phyloP scores from a whole-genome alignment of 73 alveolate genomes.

The Tetrahymena elliotti region DNA sequence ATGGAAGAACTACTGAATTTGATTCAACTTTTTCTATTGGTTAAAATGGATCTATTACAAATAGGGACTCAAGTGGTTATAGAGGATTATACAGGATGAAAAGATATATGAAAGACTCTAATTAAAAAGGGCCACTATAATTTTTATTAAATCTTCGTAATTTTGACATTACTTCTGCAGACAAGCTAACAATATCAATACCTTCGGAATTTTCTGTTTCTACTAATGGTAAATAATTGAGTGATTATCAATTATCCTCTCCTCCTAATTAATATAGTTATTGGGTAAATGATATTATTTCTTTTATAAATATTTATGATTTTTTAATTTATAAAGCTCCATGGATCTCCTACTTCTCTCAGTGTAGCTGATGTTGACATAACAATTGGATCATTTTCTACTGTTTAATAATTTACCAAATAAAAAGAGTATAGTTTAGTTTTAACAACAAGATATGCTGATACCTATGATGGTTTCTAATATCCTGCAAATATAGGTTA shows the following conservation, averaged over 20 bases:
- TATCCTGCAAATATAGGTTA: not conserved
- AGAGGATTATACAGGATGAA: not conserved
- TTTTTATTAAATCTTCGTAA: not conserved
- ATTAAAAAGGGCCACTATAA: not conserved
- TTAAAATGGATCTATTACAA: not conserved
- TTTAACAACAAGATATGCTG: not conserved
- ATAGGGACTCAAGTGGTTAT: not conserved
- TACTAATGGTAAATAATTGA: not conserved
- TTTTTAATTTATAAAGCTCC: not conserved
- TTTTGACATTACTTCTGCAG: not conserved
- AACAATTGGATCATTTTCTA: not conserved
- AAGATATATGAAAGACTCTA: not conserved
- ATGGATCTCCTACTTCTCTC: not conserved
- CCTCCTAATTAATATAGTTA: not conserved
- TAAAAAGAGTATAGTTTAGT: not conserved
- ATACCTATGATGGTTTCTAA: not conserved
- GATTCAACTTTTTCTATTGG: not conserved
- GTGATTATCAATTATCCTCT: not conserved
- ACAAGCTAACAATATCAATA: not conserved
- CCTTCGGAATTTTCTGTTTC: not conserved
- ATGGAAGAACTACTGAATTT: not conserved
- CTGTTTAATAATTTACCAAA: not conserved
- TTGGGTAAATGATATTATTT: not conserved
- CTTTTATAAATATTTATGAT: too few relatives aligned
- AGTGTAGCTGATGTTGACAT: not conserved